Evolutionary conservation across 257 asterid genomes (phyloP).

Genomic region (Jacaranda mimosifolia): DNA sequence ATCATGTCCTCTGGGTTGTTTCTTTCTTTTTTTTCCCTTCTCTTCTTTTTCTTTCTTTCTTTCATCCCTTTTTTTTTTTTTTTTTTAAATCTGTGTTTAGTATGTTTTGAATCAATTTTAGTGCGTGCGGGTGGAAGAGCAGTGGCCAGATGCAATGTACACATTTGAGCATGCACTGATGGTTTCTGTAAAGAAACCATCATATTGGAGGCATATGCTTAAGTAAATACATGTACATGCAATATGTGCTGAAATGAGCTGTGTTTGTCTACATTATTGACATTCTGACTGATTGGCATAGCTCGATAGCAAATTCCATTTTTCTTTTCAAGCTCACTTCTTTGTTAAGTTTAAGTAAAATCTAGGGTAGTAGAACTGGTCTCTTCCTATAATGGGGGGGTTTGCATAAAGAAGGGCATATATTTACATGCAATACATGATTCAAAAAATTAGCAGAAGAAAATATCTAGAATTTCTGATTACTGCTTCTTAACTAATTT

Average conservation of each 20-base stretch:
- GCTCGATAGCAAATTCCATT: not conserved
- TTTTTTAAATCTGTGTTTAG: too few species aligned
- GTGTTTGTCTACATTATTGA: not conserved
- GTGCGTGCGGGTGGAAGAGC: too few species aligned
- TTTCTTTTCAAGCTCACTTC: not conserved
- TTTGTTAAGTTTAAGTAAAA: not conserved
- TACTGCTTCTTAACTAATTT: not conserved
- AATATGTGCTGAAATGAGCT: not conserved
- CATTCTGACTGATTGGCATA: not conserved
- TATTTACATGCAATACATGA: not conserved
- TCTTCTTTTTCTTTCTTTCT: too few species aligned
- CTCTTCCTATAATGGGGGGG: too few species aligned
- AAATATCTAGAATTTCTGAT: not conserved
- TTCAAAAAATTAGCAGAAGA: not conserved
- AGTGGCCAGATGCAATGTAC: too few species aligned
- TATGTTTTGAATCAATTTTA: too few species aligned
- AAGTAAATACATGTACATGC: not conserved
- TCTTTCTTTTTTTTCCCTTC: too few species aligned
- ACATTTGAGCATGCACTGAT: not conserved
- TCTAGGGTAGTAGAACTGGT: too few species aligned
- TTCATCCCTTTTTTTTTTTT: too few species aligned
- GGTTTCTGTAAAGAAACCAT: not conserved
- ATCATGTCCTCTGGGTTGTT: not conserved
- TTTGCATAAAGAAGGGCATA: not conserved
- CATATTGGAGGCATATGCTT: not conserved